Base-by-base conservation (phyloP, 495 filamentous ascomycete genomes). In the Usnea hakonensis region DNA sequence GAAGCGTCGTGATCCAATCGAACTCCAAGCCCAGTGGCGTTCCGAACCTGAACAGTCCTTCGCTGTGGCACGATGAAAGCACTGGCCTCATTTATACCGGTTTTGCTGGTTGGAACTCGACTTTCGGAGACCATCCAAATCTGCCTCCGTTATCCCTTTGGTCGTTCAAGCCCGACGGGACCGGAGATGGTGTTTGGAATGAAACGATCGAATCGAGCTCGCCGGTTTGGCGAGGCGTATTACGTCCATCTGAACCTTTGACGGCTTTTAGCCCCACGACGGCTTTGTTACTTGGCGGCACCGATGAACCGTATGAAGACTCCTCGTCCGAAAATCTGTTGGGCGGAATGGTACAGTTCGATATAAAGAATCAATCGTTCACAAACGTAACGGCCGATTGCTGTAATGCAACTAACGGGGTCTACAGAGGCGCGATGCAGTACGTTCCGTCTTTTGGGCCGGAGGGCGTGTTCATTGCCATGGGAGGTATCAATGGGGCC, bases 401-500 rank as follows among this genome's bases (percentile, higher is more conserved):
- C 5, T 11, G 5, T 11, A 36, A 36, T 36, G 5, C 35, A 6
- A 36, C 35, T 11, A 36, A 36, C 6, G 35, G 35, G 35, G 6
- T 5, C 5, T 5, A 5, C 35, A 5, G 11, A 36, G 66, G 63
- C 46, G 8, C 14, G 4, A 57, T 65, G 60, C 37, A 63, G 14
- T 68, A 66, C 30, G 64, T 69, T 36, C 64, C 67, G 3, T 17
- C 50, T 10, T 69, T 64, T 33, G 64, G 67, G 9, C 17, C 59
- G 19, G 26, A 62, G 19, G 67, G 67, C 10, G 16, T 69, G 1
- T 55, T 64, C 28, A 26, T 69, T 5, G 21, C 55, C 19, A 48
- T 69, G 28, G 64, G 67, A 1, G 67, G 64, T 16, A 17, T 2
- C 6, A 17, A 58, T 35, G 14, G 52, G 9, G 38, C 23, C 1